Conservation (phyloP, 768 basidiomycete genomes). For the Lactarius sp. region DNA sequence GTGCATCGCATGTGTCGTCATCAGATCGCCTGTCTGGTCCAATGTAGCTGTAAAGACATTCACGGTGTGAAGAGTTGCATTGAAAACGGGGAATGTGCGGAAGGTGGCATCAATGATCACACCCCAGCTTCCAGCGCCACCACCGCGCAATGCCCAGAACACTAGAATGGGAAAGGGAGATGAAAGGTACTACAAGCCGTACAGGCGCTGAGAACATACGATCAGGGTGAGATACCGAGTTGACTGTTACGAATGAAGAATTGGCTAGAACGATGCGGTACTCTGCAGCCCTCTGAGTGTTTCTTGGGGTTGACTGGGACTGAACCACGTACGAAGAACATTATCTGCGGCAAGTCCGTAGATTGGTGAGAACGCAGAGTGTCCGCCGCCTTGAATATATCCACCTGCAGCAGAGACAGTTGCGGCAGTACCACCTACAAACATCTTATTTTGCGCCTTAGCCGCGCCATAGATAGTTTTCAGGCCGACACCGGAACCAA, state of each 20-base stretch:
- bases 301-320: constrained; percentile 1
- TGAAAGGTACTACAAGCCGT: not conserved
- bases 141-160: constrained; percentile 18
- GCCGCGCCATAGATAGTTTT: not conserved
- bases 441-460: not conserved
- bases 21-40: constrained; percentile 36
- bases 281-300: not conserved
- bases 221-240: constrained; percentile 11
- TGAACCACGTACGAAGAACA: constrained; percentile 24
- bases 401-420: constrained; percentile 28
- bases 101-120: too few relatives aligned
- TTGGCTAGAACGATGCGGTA: not conserved
- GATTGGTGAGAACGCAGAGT: constrained; percentile 26
- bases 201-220: not conserved
- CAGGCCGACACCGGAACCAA: too few relatives aligned
- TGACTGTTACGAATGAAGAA: not conserved
- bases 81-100: too few relatives aligned
- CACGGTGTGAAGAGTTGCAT: constrained; percentile 23
- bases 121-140: too few relatives aligned
- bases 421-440: constrained; percentile 11
- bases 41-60: constrained; percentile 32
- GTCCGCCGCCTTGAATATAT: constrained; percentile 29
- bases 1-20: constrained; percentile 26
- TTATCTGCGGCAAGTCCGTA: constrained; percentile 29
- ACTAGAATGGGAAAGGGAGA: constrained; percentile 11